Conservation (phyloP, 495 filamentous ascomycete genomes). For the Letharia columbiana region DNA sequence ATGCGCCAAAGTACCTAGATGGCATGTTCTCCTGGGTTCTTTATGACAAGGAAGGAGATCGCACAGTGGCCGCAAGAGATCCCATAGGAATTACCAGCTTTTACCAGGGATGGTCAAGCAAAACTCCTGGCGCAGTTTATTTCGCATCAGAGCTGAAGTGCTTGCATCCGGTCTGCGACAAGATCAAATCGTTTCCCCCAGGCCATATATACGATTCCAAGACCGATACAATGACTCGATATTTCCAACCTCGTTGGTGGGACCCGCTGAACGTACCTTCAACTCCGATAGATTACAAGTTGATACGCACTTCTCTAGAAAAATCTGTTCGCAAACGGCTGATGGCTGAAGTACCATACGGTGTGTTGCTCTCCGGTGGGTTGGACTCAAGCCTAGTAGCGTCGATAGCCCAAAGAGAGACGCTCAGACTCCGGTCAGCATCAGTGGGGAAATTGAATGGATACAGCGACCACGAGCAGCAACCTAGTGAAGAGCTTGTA, state of each 20-base stretch:
- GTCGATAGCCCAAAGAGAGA: constrained; percentile 90
- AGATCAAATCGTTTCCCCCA: constrained; percentile 87
- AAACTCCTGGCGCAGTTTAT: constrained; percentile 76
- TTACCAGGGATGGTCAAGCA: constrained; percentile 83
- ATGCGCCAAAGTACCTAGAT: constrained; percentile 89
- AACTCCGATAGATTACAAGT: constrained; percentile 70
- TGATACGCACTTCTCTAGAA: constrained; percentile 73
- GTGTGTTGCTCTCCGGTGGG: constrained; percentile 89
- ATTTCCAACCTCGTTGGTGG: constrained; percentile 92
- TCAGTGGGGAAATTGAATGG: constrained; percentile 33
- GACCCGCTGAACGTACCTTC: constrained; percentile 69
- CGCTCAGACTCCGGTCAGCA: constrained; percentile 59
- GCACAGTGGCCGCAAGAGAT: constrained; percentile 87
- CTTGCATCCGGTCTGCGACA: constrained; percentile 86
- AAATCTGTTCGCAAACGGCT: constrained; percentile 88
- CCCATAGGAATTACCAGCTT: constrained; percentile 96
- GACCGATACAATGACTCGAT: constrained; percentile 69
- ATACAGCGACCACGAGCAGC: constrained; percentile 42
- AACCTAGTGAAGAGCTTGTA: constrained; percentile 59
- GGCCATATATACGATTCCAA: constrained; percentile 93
- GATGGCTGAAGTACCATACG: constrained; percentile 98
- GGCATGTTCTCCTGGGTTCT: constrained; percentile 99
- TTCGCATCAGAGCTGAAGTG: constrained; percentile 97
- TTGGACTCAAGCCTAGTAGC: constrained; percentile 93
- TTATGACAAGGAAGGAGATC: constrained; percentile 86